Conservation (phyloP, 306 rosid species). For the Vicia sativa region DNA sequence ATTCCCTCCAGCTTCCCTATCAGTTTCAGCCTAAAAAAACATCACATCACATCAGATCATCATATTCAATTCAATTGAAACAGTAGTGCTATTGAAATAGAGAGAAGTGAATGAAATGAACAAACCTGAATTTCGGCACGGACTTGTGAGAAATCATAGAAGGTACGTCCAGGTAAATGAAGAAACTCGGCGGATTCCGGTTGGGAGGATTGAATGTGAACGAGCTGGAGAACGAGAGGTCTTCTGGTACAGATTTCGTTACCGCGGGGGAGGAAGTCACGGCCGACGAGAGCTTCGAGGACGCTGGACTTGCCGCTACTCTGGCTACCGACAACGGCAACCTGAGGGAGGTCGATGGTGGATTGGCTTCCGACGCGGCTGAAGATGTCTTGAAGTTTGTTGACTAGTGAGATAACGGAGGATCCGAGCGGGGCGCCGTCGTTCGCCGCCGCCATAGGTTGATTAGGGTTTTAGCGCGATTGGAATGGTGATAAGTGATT, state of each 20-base stretch:
- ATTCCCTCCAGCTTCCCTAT: conserved; percentile 87
- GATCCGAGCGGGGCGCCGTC: conserved; percentile 72
- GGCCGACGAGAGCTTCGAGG: conserved; percentile 90
- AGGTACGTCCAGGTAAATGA: conserved; percentile 78
- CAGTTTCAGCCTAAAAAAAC: conserved; percentile 72
- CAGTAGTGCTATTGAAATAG: neutral
- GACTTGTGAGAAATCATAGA: conserved; percentile 72
- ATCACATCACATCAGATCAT: neutral
- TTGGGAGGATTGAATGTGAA: conserved; percentile 58
- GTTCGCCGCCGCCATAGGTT: conserved; percentile 53
- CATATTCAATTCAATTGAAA: neutral
- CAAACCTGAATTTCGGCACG: conserved; percentile 82
- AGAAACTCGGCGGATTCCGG: conserved; percentile 94
- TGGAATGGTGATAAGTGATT: neutral
- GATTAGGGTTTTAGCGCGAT: conserved; percentile 31
- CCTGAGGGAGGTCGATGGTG: conserved; percentile 91
- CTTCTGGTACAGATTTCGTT: conserved; percentile 86
- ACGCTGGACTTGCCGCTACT: conserved; percentile 99
- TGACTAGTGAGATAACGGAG: conserved; percentile 82
- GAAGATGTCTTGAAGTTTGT: conserved; percentile 93
- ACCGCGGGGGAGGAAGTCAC: conserved; percentile 93
- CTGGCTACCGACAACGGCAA: conserved; percentile 93
- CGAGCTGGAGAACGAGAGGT: conserved; percentile 92
- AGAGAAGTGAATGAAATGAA: neutral
- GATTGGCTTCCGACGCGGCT: conserved; percentile 84